Percentiles rank a stretch among this genome's conserved stretches.
phyloP scores from a whole-genome alignment of 1,284 basidiomycete genomes.

The Apiotrichum brassicae region DNA sequence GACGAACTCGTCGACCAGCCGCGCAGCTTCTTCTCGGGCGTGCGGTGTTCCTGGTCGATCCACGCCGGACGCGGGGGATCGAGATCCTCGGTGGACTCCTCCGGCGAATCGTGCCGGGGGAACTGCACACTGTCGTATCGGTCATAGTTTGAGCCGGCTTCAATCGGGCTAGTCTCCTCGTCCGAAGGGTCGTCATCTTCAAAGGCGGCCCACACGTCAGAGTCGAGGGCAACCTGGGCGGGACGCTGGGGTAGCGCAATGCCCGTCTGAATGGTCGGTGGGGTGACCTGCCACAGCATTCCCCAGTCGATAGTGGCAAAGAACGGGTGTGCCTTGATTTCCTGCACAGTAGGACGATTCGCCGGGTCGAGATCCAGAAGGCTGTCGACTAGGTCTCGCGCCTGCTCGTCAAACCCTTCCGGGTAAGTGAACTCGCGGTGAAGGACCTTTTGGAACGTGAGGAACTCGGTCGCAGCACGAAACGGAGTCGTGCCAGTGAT shows the following conservation, averaged over 20 bases:
- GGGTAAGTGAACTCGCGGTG: slow-evolving; percentile 51
- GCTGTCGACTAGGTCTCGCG: slow-evolving; percentile 48
- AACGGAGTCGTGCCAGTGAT: slow-evolving; percentile 53
- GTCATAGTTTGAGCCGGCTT: slow-evolving; percentile 18
- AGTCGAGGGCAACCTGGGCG: slow-evolving; percentile 20
- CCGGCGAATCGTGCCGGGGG: slow-evolving; percentile 9
- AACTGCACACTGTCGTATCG: slow-evolving; percentile 24
- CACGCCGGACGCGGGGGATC: slow-evolving; percentile 35
- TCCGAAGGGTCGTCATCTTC: slow-evolving; percentile 36
- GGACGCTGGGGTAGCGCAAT: slow-evolving; percentile 29
- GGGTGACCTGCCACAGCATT: slow-evolving; percentile 60
- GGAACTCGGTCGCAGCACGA: slow-evolving; percentile 54
- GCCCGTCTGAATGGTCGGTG: slow-evolving; percentile 47
- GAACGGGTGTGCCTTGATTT: slow-evolving; percentile 69
- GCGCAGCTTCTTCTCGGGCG: slow-evolving; percentile 4
- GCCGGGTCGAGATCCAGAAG: slow-evolving; percentile 58
- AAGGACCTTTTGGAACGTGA: slow-evolving; percentile 55
- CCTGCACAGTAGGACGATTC: slow-evolving; percentile 55
- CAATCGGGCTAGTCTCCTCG: not conserved
- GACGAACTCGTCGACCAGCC: slow-evolving; percentile 32
- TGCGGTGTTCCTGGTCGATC: slow-evolving; percentile 19
- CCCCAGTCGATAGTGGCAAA: slow-evolving; percentile 64
- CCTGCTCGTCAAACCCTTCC: slow-evolving; percentile 48
- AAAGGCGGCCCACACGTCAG: slow-evolving; percentile 41
- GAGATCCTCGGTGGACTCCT: slow-evolving; percentile 15